Percentiles rank a stretch among this genome's conserved stretches.
Conservation (phyloP, 345 rosid species). For the Citrus hindsii region DNA sequence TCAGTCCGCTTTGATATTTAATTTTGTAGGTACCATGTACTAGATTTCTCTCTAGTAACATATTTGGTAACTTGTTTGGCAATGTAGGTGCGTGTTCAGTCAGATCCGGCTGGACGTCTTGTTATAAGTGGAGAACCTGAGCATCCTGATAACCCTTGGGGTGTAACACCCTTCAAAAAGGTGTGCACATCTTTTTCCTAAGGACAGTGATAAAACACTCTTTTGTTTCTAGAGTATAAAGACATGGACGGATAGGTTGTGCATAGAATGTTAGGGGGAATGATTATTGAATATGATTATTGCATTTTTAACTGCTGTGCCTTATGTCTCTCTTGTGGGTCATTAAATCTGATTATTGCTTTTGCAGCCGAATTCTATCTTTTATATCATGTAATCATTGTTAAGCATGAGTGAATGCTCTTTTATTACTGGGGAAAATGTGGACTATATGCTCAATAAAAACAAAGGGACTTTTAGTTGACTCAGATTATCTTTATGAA, state of each 20-base stretch:
- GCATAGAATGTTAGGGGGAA: not conserved
- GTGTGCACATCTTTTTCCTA: slow-evolving; percentile 18
- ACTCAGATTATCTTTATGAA: not conserved
- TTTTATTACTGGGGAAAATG: not conserved
- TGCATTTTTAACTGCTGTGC: not conserved
- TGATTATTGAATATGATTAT: not conserved
- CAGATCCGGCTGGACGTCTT: slow-evolving; percentile 73
- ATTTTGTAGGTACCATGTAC: not conserved
- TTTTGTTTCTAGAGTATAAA: not conserved
- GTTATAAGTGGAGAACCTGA: slow-evolving; percentile 68
- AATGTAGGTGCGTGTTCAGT: slow-evolving; percentile 66
- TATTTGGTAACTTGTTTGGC: slow-evolving; percentile 13
- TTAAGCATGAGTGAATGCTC: not conserved
- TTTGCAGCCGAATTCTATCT: not conserved
- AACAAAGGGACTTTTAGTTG: not conserved
- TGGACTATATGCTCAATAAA: not conserved
- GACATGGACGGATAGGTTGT: not conserved
- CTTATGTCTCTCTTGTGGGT: not conserved
- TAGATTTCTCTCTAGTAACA: not conserved
- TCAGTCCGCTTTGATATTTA: not conserved
- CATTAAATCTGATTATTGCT: not conserved
- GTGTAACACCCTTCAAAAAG: slow-evolving; percentile 70
- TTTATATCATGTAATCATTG: not conserved
- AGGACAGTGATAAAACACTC: not conserved
- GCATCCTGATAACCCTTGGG: slow-evolving; percentile 73